Evolutionary conservation across 805 yeast species (phyloP), one percentile per base, ranked within the genome.

Genomic region (Metahyphopichia silvanorum): DNA sequence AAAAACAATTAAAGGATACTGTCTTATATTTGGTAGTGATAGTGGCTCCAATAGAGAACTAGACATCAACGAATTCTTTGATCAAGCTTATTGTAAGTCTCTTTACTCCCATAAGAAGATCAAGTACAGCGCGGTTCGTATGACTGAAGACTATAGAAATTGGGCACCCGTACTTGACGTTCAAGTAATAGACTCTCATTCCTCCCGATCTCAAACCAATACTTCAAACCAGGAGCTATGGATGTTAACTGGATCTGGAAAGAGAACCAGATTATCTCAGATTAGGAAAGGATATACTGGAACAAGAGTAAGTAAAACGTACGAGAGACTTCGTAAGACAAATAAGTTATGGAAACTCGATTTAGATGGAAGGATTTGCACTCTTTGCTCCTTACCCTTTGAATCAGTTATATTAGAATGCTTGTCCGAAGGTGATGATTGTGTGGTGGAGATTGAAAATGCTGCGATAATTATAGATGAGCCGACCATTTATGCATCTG

Each of bases 131-230:
- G 42, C 34, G 18, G 58, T 55, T 5, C 40, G 40, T 17, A 32
- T 60, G 5, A 21, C 56, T 2, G 44, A 46, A 2, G 65, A 55
- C 33, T 65, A 58, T 46, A 57, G 55, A 22, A 69, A 65, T 39
- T 73, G 79, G 78, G 59, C 76, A 0, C 77, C 78, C 0, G 32
- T 72, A 1, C 37, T 66, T 13, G 77, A 72, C 46, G 45, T 66
- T 2, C 57, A 51, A 35, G 45, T 69, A 2, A 49, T 68, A 1
- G 61, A 63, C 15, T 38, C 61, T 1, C 43, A 21, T 24, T 32
- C 26, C 7, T 38, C 52, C n/a, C 43, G 57, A 16, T 39, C 37
- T 16, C 25, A 47, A 25, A 21, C 43, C 21, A 37, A 36, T 31
- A 31, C 33, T 25, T 42, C 53, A 1, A 40, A 44, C 5, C 64